Conservation (phyloP, 2,329 filamentous ascomycete genomes). For the Orbilia ellipsospora region DNA sequence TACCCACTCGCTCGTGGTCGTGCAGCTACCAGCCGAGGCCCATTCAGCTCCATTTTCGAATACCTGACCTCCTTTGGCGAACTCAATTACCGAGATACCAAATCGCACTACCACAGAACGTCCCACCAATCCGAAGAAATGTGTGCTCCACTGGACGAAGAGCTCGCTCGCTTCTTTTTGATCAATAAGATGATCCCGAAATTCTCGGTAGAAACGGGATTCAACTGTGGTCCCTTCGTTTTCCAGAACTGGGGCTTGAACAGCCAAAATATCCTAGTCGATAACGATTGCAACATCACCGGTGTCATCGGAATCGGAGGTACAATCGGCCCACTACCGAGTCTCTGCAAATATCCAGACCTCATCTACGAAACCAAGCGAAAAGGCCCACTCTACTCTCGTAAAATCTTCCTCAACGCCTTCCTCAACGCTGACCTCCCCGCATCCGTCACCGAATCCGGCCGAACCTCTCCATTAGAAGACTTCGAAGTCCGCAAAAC, state of each 20-base stretch:
- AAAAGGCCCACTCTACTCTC: constrained; percentile 49
- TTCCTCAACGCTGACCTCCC: constrained; percentile 42
- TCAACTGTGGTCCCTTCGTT: constrained; percentile 48
- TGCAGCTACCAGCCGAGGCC: constrained; percentile 41
- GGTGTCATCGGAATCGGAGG: constrained; percentile 37
- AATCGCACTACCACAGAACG: constrained; percentile 35
- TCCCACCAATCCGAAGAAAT: constrained; percentile 34
- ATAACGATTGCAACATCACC: constrained; percentile 52
- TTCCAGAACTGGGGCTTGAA: constrained; percentile 53
- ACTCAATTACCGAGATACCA: constrained; percentile 49
- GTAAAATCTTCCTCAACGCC: constrained; percentile 45
- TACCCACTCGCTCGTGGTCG: constrained; percentile 51
- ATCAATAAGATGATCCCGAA: constrained; percentile 56
- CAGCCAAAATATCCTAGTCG: constrained; percentile 33
- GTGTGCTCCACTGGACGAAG: constrained; percentile 49
- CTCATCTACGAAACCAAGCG: constrained; percentile 54
- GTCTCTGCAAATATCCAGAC: constrained; percentile 50
- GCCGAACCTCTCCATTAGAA: constrained; percentile 17
- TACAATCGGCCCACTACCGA: constrained; percentile 39
- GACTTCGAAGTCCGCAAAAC: constrained; percentile 41
- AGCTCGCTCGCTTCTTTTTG: constrained; percentile 49
- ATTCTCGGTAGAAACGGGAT: constrained; percentile 50
- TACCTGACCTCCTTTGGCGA: constrained; percentile 46
- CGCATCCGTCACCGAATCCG: constrained; percentile 5
- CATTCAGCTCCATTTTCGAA: constrained; percentile 40